Percentiles rank a stretch among this genome's conserved stretches.
Conservation (phyloP, 495 filamentous ascomycete species). For the Penicillium angulare region DNA sequence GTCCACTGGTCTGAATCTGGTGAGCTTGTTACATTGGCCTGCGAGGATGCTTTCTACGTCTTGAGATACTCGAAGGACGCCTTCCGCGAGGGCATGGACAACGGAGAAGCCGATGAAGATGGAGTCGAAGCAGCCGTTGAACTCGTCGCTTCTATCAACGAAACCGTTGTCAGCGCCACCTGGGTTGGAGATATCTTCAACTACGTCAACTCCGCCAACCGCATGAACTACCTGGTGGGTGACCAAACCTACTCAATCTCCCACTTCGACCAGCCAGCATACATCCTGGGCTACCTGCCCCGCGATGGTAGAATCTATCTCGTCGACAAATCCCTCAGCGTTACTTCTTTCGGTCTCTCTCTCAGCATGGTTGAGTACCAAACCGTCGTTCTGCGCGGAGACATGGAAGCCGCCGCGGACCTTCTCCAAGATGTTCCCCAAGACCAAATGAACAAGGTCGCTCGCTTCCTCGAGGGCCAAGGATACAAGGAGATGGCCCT, state of each 20-base stretch:
- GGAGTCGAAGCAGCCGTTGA: conserved; percentile 98
- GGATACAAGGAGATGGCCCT: conserved; percentile 94
- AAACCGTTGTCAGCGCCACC: conserved; percentile 89
- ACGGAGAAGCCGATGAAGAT: conserved; percentile 85
- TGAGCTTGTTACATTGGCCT: conserved; percentile 88
- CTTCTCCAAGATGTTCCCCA: conserved; percentile 77
- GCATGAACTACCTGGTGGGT: conserved; percentile 95
- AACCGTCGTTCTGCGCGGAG: conserved; percentile 90
- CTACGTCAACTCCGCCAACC: conserved; percentile 95
- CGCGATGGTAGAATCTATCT: conserved; percentile 92
- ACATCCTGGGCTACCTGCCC: conserved; percentile 91
- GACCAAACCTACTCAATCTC: conserved; percentile 99
- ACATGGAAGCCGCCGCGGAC: conserved; percentile 88
- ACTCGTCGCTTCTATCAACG: conserved; percentile 90
- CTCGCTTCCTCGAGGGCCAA: conserved; percentile 95
- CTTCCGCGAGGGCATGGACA: conserved; percentile 76
- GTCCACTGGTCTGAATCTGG: conserved; percentile 98
- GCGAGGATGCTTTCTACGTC: conserved; percentile 94
- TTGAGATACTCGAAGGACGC: conserved; percentile 85
- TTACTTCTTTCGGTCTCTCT: conserved; percentile 87
- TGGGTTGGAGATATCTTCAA: conserved; percentile 99
- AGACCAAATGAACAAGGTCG: conserved; percentile 95
- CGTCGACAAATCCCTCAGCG: conserved; percentile 89
- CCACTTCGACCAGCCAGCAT: conserved; percentile 94
- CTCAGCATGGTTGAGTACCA: conserved; percentile 97